Evolutionary conservation across 2,329 filamentous ascomycete genomes (phyloP), one percentile per base, ranked within the genome.

Genomic region (Cytospora piceicola): DNA sequence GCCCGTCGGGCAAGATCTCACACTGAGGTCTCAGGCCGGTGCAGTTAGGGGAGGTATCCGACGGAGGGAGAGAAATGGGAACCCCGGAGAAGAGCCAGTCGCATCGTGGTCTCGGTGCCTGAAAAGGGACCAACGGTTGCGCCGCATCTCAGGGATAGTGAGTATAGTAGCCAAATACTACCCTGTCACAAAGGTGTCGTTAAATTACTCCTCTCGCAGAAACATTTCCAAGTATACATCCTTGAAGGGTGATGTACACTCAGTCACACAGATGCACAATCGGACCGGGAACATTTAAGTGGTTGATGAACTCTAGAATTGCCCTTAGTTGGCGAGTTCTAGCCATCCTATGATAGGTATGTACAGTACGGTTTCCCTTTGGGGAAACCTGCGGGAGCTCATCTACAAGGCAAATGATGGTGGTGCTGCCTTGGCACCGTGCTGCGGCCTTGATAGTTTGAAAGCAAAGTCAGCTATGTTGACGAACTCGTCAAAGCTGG

Each of bases 401-500:
- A 67, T 67, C 66, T 67, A 67, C 58, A 67, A 56, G 55, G 60
- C 63, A 49, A 51, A n/a, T 56, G 24, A 55, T 46, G 32, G 34
- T 58, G 61, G 56, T 54, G 55, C 55, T 54, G 54, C 32, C 57
- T 52, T 52, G 42, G 20, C 49, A 62, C 49, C 49, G 63, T 66
- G 51, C 53, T 60, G 49, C 51, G 39, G 59, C 55, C 56, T 56
- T 59, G 53, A 54, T 54, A 58, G 49, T 55, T 65, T 65, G n/a
- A 24, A 60, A 60, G 22, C 55, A 60, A 55, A 53, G 32, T 65
- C 58, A 62, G 49, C 57, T 30, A 59, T 39, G 49, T 32, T 52
- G 63, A 52, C 39, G 17, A 61, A 46, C 42, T 29, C 29, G 56
- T 46, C 61, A 36, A 32, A 32, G 30, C 54, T 57, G 32, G 59